phyloP scores from a whole-genome alignment of 148 eudicot species.

The Dianthus caryophyllus region DNA sequence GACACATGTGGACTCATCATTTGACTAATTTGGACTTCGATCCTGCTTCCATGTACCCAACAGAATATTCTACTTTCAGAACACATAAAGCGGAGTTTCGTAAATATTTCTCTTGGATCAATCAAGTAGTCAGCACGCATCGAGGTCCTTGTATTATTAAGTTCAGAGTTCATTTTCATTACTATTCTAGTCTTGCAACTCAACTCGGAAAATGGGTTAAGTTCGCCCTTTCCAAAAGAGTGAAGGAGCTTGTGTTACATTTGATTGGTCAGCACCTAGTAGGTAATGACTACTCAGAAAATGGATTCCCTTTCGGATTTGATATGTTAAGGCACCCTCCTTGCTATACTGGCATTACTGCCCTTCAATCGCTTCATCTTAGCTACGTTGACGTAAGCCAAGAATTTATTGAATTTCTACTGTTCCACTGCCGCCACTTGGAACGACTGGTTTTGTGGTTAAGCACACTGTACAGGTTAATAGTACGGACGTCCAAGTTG shows the following conservation, averaged over 20 bases:
- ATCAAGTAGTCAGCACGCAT: background rate
- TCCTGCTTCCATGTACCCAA: background rate
- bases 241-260: background rate
- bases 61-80: background rate
- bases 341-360: background rate
- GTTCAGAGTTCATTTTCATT: background rate
- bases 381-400: background rate
- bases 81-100: background rate
- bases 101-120: background rate
- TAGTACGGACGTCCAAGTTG: background rate
- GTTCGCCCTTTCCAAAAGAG: slow-evolving; percentile 7
- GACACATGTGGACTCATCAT: slow-evolving; percentile 7
- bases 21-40: slow-evolving; percentile 12
- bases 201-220: slow-evolving; percentile 3
- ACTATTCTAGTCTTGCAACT: background rate
- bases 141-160: background rate
- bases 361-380: slow-evolving; percentile 9
- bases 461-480: background rate
- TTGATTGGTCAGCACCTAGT: background rate
- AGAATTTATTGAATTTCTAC: background rate
- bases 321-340: slow-evolving; percentile 4
- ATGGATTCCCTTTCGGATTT: slow-evolving; percentile 1
- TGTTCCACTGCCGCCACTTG: background rate
- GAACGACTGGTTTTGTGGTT: background rate
- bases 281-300: background rate